Evolutionary conservation across 768 basidiomycete species (phyloP).

Genomic region (Russula emetica): DNA sequence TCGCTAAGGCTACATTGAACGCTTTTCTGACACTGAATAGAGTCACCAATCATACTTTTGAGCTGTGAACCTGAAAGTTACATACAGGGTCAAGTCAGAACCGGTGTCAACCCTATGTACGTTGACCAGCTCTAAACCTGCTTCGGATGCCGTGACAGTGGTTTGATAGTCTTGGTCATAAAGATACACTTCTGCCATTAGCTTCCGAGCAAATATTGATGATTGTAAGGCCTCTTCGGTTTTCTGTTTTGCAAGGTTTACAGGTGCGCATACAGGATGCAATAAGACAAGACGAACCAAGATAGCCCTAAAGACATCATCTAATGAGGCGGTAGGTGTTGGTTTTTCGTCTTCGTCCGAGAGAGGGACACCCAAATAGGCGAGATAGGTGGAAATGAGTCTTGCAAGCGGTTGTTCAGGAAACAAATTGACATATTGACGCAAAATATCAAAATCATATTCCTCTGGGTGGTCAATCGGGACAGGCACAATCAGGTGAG

Average conservation of each 20-base stretch:
- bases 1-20: constrained; percentile 68
- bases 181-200: constrained; percentile 62
- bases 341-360: constrained; percentile 40
- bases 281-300: constrained; percentile 45
- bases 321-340: constrained; percentile 27
- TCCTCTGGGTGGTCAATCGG: constrained; percentile 41
- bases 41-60: neutral
- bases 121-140: constrained; percentile 55
- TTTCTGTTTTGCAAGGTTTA: constrained; percentile 11
- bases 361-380: constrained; percentile 49
- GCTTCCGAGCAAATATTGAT: constrained; percentile 63
- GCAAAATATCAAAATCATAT: constrained; percentile 55
- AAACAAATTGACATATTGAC: constrained; percentile 61
- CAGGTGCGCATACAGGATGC: neutral
- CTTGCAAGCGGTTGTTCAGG: constrained; percentile 52
- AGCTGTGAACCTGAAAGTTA: constrained; percentile 6
- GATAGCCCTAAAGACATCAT: constrained; percentile 57
- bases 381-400: constrained; percentile 64
- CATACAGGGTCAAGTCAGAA: constrained; percentile 47
- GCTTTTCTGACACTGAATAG: constrained; percentile 55
- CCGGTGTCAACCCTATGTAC: constrained; percentile 56
- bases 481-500: constrained; percentile 11
- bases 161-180: constrained; percentile 69
- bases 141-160: constrained; percentile 66
- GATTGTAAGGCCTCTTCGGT: constrained; percentile 29